Base-by-base conservation (phyloP, 306 rosid species). In the Vigna trinervia region DNA sequence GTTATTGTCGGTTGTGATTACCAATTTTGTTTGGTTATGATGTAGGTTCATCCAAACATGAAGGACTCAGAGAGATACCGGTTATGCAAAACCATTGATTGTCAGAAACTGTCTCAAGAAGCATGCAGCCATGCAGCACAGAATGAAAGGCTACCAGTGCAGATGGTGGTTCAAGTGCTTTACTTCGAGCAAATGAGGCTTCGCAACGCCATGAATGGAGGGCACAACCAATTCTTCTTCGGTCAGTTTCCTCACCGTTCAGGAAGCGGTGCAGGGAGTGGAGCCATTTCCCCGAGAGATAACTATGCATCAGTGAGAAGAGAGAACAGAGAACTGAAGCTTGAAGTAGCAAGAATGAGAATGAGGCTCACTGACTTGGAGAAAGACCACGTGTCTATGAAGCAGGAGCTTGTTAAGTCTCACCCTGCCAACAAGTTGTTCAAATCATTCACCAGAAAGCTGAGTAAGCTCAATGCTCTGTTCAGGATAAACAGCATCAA, bases 61-160 rank as follows among this genome's bases (percentile, higher is more conserved):
- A 96, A 96, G 86, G 99, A 96, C 17, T 78, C 92, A 0, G 99
- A 96, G 76, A 83, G 93, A 6, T 86, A 91, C 82, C 90, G 97
- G n/a, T 84, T 96, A 3, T 88, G 98, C 94, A 96, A 96, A 79
- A 90, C 94, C 78, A 89, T 96, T 1, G 98, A 96, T 83, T 88
- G 92, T 58, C 97, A 96, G 76, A 96, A 96, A 84, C 82, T 96
- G 39, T 81, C 96, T 12, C 97, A 96, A 87, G 99, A 96, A 85
- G 98, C 97, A 2, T 93, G 99, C 79, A 93, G 99, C 77, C 99
- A 96, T 48, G 99, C 99, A 36, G 98, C 99, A 39, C 99, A 96
- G 81, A 96, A 96, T 11, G 99, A 96, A 53, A 87, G 98, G 83
- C 81, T 96, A 45, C 98, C 99, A 0, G 97, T 96, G 32, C 99